Evolutionary conservation across 768 basidiomycete genomes (phyloP), one percentile per base, ranked within the genome.

Genomic region (Boletus subparvulus): DNA sequence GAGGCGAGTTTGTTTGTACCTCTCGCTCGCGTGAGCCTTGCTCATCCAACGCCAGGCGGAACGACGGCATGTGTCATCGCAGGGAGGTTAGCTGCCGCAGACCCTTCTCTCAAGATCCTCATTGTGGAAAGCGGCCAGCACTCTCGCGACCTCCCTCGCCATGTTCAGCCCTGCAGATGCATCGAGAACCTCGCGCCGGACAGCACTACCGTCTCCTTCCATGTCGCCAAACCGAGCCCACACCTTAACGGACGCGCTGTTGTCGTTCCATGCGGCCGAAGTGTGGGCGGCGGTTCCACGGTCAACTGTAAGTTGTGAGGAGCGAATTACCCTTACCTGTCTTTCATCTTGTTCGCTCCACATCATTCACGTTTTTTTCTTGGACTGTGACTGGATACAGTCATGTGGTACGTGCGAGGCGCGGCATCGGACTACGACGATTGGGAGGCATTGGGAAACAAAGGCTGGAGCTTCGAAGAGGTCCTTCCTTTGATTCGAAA

Each of bases 401-500:
- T 71, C 61, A 75, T 76, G 65, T 75, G 82, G 73, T 87, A 86
- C 60, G 81, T 76, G 2, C 79, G 86, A 14, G 80, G 83, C 5
- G 69, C 80, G 14, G 79, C 82, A 1, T 86, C 84, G 0, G 86
- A 88, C 63, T 86, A 81, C 54, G 83, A 88, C 61, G 81, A 81
- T 47, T 87, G 86, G 86, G 61, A 40, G 3, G 63, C 73, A 4
- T 67, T 80, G 33, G 74, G 74, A 5, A 86, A 86, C 63, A 68
- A 78, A 3, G 86, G 85, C 4, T 88, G 86, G 86, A 76, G 83
- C 9, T 80, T 82, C 1, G 73, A 75, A 40, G 73, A 82, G 30
- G 65, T 88, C 10, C 78, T 87, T 33, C 84, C 85, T 0, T 71
- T 86, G 35, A 57, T 86, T 39, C 78, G 75, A 57, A 85, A 86